phyloP scores from a whole-genome alignment of 441 rosid species.

The Metrosideros polymorpha region DNA sequence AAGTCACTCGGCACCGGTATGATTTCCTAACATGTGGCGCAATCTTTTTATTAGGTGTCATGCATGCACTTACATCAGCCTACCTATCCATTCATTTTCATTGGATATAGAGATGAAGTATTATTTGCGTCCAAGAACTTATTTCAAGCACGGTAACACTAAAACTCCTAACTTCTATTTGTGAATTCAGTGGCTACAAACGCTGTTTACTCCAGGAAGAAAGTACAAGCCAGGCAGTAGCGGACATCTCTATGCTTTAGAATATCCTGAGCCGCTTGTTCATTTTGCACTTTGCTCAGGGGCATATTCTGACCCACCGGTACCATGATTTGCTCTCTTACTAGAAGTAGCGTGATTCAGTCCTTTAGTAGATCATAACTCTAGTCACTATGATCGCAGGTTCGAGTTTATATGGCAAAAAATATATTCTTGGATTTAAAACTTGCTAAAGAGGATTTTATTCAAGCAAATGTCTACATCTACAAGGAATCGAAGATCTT shows the following conservation, averaged over 20 bases:
- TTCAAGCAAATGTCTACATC: slow-evolving; percentile 35
- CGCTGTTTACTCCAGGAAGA: slow-evolving; percentile 65
- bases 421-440: slow-evolving; percentile 51
- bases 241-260: slow-evolving; percentile 57
- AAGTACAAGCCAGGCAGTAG: slow-evolving; percentile 33
- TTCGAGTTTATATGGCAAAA: slow-evolving; percentile 52
- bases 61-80: neutral
- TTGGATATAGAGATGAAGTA: neutral
- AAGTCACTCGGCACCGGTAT: slow-evolving; percentile 52
- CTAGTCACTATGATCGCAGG: slow-evolving; percentile 22
- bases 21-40: neutral
- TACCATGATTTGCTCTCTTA: slow-evolving; percentile 6
- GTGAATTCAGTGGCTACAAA: slow-evolving; percentile 62
- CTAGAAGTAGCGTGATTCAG: neutral
- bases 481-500: slow-evolving; percentile 50
- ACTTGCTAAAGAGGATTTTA: slow-evolving; percentile 49
- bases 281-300: slow-evolving; percentile 83
- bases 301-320: slow-evolving; percentile 62
- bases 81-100: neutral
- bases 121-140: neutral
- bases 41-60: neutral
- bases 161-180: neutral
- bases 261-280: slow-evolving; percentile 73
- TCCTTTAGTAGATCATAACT: neutral
- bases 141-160: neutral